These are phyloP conservation scores for Ogataea minuta DNA, from an alignment of 805 yeast species.

Conservation along the genomic window DNA sequence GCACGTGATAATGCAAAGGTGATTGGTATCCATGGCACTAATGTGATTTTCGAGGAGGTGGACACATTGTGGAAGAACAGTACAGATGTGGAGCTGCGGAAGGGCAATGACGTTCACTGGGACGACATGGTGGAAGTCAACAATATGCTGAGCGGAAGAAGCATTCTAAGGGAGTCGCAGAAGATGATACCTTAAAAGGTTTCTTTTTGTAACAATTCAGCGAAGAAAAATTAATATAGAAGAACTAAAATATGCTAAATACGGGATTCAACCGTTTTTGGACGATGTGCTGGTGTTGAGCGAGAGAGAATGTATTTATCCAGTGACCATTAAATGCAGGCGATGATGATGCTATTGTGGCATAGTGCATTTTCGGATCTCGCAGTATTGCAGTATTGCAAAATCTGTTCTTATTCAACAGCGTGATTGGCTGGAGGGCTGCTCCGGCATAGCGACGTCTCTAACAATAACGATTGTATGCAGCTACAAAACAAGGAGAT, in stretches of 20 bases:
- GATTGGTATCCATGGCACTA: slow-evolving; percentile 69
- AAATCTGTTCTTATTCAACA: not conserved
- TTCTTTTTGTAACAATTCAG: slow-evolving; percentile 3
- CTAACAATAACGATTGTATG: not conserved
- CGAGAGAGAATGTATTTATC: slow-evolving; percentile 6
- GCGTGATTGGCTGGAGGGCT: not conserved
- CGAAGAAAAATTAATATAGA: not conserved
- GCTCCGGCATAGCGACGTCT: not conserved
- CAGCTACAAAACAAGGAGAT: not conserved
- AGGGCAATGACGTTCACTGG: slow-evolving; percentile 73
- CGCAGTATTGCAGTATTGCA: not conserved
- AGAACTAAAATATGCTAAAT: not conserved
- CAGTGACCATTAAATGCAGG: not conserved
- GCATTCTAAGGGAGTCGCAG: slow-evolving; percentile 41
- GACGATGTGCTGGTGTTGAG: slow-evolving; percentile 6
- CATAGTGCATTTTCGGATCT: slow-evolving; percentile 2
- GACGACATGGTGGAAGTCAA: slow-evolving; percentile 52
- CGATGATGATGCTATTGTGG: not conserved
- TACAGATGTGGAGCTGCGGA: slow-evolving; percentile 60
- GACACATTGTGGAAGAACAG: slow-evolving; percentile 56
- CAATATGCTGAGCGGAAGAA: slow-evolving; percentile 73
- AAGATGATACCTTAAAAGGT: not conserved
- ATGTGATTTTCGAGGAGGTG: slow-evolving; percentile 56
- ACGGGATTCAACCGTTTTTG: slow-evolving; percentile 4
- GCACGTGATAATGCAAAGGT: slow-evolving; percentile 55